Percentiles rank a stretch among this genome's conserved stretches.
Conservation (phyloP, 129 eudicot species). For the Flaveria bidentis region DNA sequence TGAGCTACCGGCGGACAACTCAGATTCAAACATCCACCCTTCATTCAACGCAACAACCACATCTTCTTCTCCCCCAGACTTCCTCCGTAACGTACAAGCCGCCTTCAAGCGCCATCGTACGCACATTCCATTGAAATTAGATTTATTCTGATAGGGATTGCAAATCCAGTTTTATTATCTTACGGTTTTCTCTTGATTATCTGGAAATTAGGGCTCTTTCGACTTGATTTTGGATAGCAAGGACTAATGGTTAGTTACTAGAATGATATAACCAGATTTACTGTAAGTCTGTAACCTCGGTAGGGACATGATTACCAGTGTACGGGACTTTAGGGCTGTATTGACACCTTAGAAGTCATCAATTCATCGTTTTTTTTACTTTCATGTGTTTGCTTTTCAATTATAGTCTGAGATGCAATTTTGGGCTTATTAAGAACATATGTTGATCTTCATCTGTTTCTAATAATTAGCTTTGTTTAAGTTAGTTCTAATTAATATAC, state of each 20-base stretch:
- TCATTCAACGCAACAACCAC: constrained; percentile 43
- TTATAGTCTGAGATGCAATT: background rate
- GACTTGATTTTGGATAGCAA: background rate
- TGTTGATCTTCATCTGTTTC: background rate
- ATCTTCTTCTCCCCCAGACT: constrained; percentile 61
- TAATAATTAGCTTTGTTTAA: background rate
- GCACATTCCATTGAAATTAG: background rate
- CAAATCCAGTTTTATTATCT: background rate
- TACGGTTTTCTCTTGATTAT: background rate
- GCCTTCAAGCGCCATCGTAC: constrained; percentile 91
- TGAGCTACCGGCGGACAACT: constrained; percentile 49
- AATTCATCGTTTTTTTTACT: background rate
- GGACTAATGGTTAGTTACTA: background rate
- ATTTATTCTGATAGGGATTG: background rate
- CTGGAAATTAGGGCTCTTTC: constrained; percentile 9
- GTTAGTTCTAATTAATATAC: background rate
- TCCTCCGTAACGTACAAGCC: constrained; percentile 75
- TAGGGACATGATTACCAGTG: background rate
- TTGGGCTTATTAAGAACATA: background rate
- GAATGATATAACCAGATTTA: background rate
- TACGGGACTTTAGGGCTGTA: background rate
- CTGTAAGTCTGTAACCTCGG: too few species aligned
- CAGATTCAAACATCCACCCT: constrained; percentile 42
- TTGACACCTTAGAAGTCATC: background rate
- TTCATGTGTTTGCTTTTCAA: background rate